Percentiles rank a stretch among this genome's conserved stretches.
Evolutionary conservation across 805 yeast species (phyloP).

Genomic region (Kazachstania kunashirensis): DNA sequence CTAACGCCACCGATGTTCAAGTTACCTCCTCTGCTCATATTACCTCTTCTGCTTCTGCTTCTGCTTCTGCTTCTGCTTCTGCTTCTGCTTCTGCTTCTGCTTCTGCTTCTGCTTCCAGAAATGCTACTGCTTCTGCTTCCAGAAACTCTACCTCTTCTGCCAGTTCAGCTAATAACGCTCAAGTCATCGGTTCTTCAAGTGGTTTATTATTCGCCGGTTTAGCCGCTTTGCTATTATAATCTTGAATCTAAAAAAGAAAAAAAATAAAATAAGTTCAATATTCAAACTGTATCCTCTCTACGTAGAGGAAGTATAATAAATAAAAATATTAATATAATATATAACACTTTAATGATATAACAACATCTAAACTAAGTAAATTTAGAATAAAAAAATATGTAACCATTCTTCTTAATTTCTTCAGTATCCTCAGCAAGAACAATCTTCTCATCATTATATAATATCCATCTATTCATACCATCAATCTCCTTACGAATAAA

Average conservation of each 20-base stretch:
- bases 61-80: constrained; percentile 3
- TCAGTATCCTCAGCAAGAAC: constrained; percentile 39
- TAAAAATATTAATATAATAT: too few species aligned
- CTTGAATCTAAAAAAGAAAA: background rate
- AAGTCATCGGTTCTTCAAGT: constrained; percentile 5
- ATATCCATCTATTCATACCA: constrained; percentile 49
- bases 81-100: constrained; percentile 4
- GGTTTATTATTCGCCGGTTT: constrained; percentile 6
- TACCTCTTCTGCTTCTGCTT: constrained; percentile 4
- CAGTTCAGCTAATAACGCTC: constrained; percentile 1
- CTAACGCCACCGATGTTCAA: constrained; percentile 1
- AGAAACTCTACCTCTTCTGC: constrained; percentile 6
- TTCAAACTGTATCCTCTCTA: too few species aligned
- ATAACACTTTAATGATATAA: background rate
- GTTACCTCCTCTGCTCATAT: constrained; percentile 2
- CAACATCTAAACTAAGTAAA: background rate
- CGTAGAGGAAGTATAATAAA: background rate
- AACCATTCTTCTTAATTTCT: constrained; percentile 41
- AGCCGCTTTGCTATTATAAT: constrained; percentile 11
- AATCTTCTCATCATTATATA: constrained; percentile 86
- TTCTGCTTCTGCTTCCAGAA: background rate
- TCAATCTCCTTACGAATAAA: constrained; percentile 42
- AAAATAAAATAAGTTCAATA: too few species aligned
- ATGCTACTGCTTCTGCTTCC: background rate
- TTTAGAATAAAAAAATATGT: constrained; percentile 32